Percentiles rank a stretch among this genome's conserved stretches.
Evolutionary conservation across 192 early-diverging fungal genomes (phyloP).

Genomic region (Coemansia sp.): DNA sequence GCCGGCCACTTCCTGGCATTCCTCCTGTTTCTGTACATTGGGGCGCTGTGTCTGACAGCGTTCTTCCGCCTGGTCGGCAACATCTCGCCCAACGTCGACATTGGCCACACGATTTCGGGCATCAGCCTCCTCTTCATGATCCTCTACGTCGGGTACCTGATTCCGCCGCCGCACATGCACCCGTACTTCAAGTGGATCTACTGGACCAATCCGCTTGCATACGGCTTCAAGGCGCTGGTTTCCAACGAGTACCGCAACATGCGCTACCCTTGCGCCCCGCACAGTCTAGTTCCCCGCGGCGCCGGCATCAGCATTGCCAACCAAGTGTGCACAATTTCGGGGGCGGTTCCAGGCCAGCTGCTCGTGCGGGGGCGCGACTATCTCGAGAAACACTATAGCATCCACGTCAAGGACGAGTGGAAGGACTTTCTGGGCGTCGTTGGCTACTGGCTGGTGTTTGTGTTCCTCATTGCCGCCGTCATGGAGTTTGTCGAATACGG

Average conservation of each 20-base stretch:
- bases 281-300: conserved; percentile 52
- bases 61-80: conserved; percentile 64
- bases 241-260: conserved; percentile 60
- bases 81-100: conserved; percentile 58
- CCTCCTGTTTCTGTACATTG: conserved; percentile 58
- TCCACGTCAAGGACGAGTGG: conserved; percentile 60
- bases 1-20: conserved; percentile 63
- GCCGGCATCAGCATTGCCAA: conserved; percentile 43
- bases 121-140: conserved; percentile 63
- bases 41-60: conserved; percentile 50
- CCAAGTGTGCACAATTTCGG: conserved; percentile 65
- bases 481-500: conserved; percentile 61
- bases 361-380: conserved; percentile 64
- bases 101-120: conserved; percentile 63
- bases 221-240: conserved; percentile 67
- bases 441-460: conserved; percentile 41
- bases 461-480: conserved; percentile 36
- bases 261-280: conserved; percentile 19
- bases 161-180: conserved; percentile 60
- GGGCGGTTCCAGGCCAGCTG: conserved; percentile 55
- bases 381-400: conserved; percentile 55
- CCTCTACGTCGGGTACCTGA: conserved; percentile 63
- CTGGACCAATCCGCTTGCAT: conserved; percentile 72
- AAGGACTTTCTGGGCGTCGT: conserved; percentile 62
- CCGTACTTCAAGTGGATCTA: conserved; percentile 66